These are phyloP conservation scores for Centaurea solstitialis DNA, from an alignment of 129 eudicot genomes.

Conservation along the genomic window DNA sequence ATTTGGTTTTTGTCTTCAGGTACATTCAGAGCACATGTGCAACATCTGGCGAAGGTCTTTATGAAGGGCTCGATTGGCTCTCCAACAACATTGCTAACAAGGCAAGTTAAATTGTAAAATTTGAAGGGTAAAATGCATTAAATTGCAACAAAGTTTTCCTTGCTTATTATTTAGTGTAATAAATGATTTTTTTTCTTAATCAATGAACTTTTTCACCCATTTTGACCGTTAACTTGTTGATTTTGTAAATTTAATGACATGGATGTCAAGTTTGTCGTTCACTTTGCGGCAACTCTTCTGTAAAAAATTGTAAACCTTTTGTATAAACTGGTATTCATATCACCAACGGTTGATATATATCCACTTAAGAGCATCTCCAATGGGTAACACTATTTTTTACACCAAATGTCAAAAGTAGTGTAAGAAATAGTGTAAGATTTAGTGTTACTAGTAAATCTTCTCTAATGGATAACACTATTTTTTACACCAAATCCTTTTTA, in stretches of 20 bases:
- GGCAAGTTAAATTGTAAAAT: constrained; percentile 27
- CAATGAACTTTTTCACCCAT: neutral
- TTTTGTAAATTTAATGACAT: neutral
- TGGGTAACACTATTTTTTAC: too few species aligned
- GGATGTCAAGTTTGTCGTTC: neutral
- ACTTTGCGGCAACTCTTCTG: neutral
- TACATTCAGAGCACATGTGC: constrained; percentile 52
- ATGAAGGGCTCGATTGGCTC: constrained; percentile 53
- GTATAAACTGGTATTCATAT: neutral
- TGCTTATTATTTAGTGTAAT: neutral
- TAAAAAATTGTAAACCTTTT: neutral
- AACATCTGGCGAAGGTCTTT: constrained; percentile 48
- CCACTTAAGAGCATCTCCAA: too few species aligned
- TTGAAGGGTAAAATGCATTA: neutral
- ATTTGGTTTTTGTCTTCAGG: constrained; percentile 31
- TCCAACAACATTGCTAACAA: constrained; percentile 51
- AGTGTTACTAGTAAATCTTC: too few species aligned
- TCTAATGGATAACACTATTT: too few species aligned
- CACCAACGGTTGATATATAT: too few species aligned
- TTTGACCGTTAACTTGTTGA: neutral
- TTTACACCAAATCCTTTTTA: too few species aligned
- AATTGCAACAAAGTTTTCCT: neutral
- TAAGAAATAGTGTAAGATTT: too few species aligned
- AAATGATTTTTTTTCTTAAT: too few species aligned
- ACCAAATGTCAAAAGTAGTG: too few species aligned